A percentile compares a stretch with the other conserved stretches of the same genome.
These are phyloP conservation scores for Nicotiana benthamiana DNA, from an alignment of 257 asterid species.

Conservation along the genomic window DNA sequence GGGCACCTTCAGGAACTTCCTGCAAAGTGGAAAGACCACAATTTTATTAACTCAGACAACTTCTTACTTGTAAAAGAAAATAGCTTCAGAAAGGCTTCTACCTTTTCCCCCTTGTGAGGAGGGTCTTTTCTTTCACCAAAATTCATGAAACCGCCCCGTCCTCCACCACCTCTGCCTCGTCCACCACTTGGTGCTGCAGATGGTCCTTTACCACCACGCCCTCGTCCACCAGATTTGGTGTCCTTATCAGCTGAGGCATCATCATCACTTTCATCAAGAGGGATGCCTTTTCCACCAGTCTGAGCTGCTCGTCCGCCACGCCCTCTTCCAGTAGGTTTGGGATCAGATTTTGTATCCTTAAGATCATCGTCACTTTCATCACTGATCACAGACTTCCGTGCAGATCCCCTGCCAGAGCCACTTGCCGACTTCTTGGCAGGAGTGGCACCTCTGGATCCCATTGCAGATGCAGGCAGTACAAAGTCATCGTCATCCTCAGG, in stretches of 20 bases:
- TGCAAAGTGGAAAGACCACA: slow-evolving; percentile 27
- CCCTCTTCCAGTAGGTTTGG: slow-evolving; percentile 66
- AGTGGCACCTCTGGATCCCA: slow-evolving; percentile 32
- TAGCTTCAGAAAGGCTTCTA: slow-evolving; percentile 14
- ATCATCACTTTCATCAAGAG: slow-evolving; percentile 47
- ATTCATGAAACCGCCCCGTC: slow-evolving; percentile 92
- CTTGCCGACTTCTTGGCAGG: slow-evolving; percentile 68
- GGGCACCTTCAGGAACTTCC: slow-evolving; percentile 98
- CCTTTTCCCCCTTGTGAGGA: slow-evolving; percentile 99
- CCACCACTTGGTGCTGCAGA: slow-evolving; percentile 51
- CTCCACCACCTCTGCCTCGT: slow-evolving; percentile 96
- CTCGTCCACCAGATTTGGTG: slow-evolving; percentile 70
- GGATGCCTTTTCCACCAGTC: slow-evolving; percentile 27
- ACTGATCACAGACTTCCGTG: slow-evolving; percentile 30
- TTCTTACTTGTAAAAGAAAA: neutral
- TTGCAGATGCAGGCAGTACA: slow-evolving; percentile 42
- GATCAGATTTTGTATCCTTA: slow-evolving; percentile 31
- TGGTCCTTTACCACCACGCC: slow-evolving; percentile 84
- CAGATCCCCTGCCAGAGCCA: slow-evolving; percentile 57
- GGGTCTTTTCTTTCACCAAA: slow-evolving; percentile 99
- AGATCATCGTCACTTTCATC: slow-evolving; percentile 45
- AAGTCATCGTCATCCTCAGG: slow-evolving; percentile 74
- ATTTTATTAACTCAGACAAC: neutral
- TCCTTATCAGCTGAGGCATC: slow-evolving; percentile 53
- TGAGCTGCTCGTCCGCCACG: slow-evolving; percentile 52